phyloP scores from a whole-genome alignment of 495 filamentous ascomycete genomes.

The Parathielavia appendiculata region DNA sequence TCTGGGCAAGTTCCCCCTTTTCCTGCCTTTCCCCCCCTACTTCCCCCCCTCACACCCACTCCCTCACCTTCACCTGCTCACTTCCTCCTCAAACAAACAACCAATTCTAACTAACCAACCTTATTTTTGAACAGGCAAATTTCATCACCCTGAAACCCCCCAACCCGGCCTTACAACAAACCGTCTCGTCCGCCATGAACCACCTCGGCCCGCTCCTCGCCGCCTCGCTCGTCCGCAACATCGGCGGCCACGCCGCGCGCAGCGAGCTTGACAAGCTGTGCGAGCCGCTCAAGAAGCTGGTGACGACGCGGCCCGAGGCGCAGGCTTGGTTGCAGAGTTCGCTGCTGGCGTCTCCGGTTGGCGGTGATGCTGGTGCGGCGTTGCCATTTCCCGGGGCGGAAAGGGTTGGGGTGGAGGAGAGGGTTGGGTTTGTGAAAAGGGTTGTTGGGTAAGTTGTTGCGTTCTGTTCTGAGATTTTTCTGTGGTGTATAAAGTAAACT shows the following conservation, averaged over 20 bases:
- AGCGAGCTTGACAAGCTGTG: slow-evolving; percentile 72
- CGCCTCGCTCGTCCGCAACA: slow-evolving; percentile 57
- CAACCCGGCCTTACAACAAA: slow-evolving; percentile 37
- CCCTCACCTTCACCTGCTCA: not conserved
- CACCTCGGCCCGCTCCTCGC: slow-evolving; percentile 57
- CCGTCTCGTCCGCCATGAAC: slow-evolving; percentile 51
- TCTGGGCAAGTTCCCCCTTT: slow-evolving; percentile 59
- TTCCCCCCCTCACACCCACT: not conserved
- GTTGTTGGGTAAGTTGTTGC: slow-evolving; percentile 46
- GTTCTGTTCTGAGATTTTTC: not conserved
- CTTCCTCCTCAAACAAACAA: not conserved
- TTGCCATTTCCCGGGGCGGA: slow-evolving; percentile 56
- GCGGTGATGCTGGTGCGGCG: slow-evolving; percentile 44
- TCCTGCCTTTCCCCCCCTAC: slow-evolving; percentile 23
- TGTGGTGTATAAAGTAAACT: too few relatives aligned
- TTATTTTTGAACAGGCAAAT: slow-evolving; percentile 33
- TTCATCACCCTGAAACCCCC: slow-evolving; percentile 43
- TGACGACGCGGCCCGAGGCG: slow-evolving; percentile 58
- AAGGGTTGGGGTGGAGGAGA: slow-evolving; percentile 54
- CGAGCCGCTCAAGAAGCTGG: slow-evolving; percentile 71
- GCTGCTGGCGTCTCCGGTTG: slow-evolving; percentile 39
- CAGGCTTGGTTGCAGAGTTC: slow-evolving; percentile 59
- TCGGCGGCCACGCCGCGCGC: slow-evolving; percentile 67
- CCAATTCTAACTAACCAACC: slow-evolving; percentile 16
- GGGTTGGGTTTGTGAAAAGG: slow-evolving; percentile 55